Percentiles rank a stretch among this genome's conserved stretches.
phyloP scores from a whole-genome alignment of 139 green algal species.

The Tetraselmis striata region DNA sequence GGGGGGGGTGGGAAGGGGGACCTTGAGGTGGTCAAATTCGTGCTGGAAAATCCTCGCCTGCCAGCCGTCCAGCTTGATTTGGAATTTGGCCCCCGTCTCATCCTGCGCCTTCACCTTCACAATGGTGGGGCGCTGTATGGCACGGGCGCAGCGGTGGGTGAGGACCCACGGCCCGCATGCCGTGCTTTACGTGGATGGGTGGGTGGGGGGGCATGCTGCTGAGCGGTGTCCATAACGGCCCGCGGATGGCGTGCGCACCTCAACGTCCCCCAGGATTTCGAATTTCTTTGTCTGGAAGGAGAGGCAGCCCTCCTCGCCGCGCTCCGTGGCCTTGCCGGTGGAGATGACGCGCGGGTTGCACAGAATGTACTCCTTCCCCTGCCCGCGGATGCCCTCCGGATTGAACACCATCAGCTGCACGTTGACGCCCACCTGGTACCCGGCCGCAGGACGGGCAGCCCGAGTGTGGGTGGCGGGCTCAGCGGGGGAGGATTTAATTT shows the following conservation, averaged over 20 bases:
- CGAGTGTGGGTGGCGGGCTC: too few species aligned
- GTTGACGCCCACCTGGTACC: constrained; percentile 97
- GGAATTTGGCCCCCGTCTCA: constrained; percentile 63
- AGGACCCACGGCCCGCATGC: too few species aligned
- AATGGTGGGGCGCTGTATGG: constrained; percentile 45
- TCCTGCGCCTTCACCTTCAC: constrained; percentile 84
- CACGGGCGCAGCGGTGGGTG: not conserved
- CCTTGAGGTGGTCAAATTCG: constrained; percentile 96
- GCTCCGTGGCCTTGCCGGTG: constrained; percentile 38
- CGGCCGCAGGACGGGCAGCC: too few species aligned
- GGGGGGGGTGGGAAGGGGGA: too few species aligned
- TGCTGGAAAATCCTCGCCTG: constrained; percentile 95
- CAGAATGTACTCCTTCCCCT: constrained; percentile 75
- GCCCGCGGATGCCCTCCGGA: constrained; percentile 32
- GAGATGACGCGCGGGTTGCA: constrained; percentile 87
- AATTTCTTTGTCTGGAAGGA: constrained; percentile 50
- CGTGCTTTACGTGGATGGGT: not conserved
- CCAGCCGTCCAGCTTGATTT: constrained; percentile 65
- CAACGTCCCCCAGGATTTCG: constrained; percentile 62
- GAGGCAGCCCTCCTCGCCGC: constrained; percentile 78
- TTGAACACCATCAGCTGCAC: constrained; percentile 98
- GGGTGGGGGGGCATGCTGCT: not conserved
- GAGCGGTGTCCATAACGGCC: too few species aligned
- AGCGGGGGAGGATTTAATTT: too few species aligned
- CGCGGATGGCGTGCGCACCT: too few species aligned